Percentiles rank a stretch among this genome's conserved stretches.
Conservation (phyloP, 1,284 basidiomycete genomes). For the Sanguinoderma infundibulare region DNA sequence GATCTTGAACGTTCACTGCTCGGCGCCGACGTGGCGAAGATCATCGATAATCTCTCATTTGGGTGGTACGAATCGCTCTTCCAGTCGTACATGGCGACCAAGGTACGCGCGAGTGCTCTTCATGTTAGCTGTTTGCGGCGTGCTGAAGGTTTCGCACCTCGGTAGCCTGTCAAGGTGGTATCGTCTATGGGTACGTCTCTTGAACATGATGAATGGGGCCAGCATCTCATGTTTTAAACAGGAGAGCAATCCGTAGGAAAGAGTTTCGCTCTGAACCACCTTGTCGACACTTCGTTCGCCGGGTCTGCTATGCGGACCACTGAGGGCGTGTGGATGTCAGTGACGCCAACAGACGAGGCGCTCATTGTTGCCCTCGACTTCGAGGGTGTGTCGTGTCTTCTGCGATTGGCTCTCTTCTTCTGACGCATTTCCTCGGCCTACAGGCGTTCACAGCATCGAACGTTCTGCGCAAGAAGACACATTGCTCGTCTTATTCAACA, state of each 20-base stretch:
- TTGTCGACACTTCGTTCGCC: conserved; percentile 67
- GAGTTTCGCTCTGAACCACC: conserved; percentile 63
- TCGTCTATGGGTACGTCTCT: conserved; percentile 66
- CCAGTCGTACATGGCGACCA: conserved; percentile 62
- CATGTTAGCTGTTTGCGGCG: background rate
- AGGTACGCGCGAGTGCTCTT: conserved; percentile 43
- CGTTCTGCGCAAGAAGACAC: conserved; percentile 67
- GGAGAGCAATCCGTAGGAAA: conserved; percentile 67
- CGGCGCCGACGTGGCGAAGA: conserved; percentile 60
- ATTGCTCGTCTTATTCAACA: conserved; percentile 65
- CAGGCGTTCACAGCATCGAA: conserved; percentile 68
- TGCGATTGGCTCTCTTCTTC: no score
- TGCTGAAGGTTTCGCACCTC: no score
- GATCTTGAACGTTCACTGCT: conserved; percentile 55
- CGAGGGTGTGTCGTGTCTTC: conserved; percentile 46
- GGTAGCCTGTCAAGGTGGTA: conserved; percentile 63
- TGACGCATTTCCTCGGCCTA: no score
- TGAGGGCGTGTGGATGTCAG: conserved; percentile 73
- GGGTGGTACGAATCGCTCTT: conserved; percentile 73
- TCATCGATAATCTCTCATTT: conserved; percentile 59
- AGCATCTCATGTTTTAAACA: conserved; percentile 29
- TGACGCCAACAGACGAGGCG: conserved; percentile 58
- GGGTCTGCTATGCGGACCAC: conserved; percentile 71
- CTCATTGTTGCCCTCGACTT: conserved; percentile 67
- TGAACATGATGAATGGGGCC: background rate